Evolutionary conservation across 805 yeast species (phyloP).

Genomic region (Hanseniaspora nectarophila): DNA sequence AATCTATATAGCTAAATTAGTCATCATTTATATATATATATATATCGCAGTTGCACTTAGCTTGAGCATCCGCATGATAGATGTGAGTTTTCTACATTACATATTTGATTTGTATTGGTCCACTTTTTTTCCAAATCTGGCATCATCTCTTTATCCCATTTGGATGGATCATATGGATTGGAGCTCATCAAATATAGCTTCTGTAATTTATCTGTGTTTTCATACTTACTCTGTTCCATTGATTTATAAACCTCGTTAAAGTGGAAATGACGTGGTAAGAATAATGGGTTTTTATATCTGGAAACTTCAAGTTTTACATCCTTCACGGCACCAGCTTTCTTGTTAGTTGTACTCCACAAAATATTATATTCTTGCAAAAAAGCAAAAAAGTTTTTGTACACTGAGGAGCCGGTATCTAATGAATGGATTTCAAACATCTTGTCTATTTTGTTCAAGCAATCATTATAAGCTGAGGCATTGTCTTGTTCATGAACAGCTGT

Average conservation of each 20-base stretch:
- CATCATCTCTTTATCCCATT: conserved; percentile 52
- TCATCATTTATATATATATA: no score
- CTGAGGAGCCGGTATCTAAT: conserved; percentile 26
- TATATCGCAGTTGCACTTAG: conserved; percentile 14
- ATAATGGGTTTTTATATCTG: conserved; percentile 52
- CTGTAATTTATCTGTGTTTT: conserved; percentile 34
- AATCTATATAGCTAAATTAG: no score
- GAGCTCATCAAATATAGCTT: conserved; percentile 61
- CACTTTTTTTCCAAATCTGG: conserved; percentile 49
- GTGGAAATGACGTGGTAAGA: conserved; percentile 76
- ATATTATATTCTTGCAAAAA: conserved; percentile 31
- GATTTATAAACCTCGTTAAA: conserved; percentile 69
- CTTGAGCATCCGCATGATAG: conserved; percentile 64
- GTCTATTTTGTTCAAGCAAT: conserved; percentile 16
- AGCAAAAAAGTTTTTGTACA: conserved; percentile 29
- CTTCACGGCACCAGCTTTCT: conserved; percentile 30
- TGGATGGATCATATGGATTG: conserved; percentile 54
- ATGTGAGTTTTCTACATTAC: conserved; percentile 46
- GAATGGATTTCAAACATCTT: conserved; percentile 22
- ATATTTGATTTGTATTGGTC: conserved; percentile 37
- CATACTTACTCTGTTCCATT: conserved; percentile 20
- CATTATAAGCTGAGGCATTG: conserved; percentile 21
- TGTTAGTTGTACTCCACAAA: conserved; percentile 43
- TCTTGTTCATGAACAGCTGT: conserved; percentile 21
- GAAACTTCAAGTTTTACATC: conserved; percentile 36